Evolutionary conservation across 169 alveolate genomes (phyloP), one percentile per base, ranked within the genome.

Genomic region (Plasmodium blacklocki): DNA sequence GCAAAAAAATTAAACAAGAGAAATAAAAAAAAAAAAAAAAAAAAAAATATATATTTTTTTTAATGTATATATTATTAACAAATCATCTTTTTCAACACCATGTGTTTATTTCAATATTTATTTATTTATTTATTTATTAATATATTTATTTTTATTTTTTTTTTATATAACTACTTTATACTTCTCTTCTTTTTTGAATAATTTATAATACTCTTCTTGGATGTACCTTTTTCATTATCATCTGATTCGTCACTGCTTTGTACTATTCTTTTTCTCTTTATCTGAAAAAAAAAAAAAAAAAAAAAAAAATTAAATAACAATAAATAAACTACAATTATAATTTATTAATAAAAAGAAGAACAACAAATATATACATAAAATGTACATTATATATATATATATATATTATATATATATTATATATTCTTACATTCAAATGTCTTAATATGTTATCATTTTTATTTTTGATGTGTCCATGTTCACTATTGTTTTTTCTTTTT

Each of bases 241-340:
- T 68, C 80, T 14, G 80, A 80, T 23, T 80, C 90, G 2, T 80
- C 90, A 23, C 90, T 80, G 23, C 90, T 80, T 23, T 50, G 73
- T 39, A 67, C 43, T 80, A 80, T 80, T 52, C 80, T 43, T 54
- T 66, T 80, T 39, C 68, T 80, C 54, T 4, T 80, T 7, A 80
- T 73, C 90, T 80, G 70, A 63, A 76, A 74, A 47, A 45, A 56
- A 43, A 21, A 18, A 32, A 67, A 23, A 74, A 62, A 6, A n/a
- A n/a, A n/a, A n/a, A n/a, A n/a, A n/a, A n/a, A n/a, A n/a, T n/a
- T n/a, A 50, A 21, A 11, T 45, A 11, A 50, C 67, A 50, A 29
- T 0, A 52, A 9, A 39, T 50, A 29, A 63, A 23, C 12, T 0
- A 21, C 2, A 23, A 29, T 23, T 7, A 49, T 72, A n/a, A 19